Evolutionary conservation across 1,284 basidiomycete species (phyloP), one percentile per base, ranked within the genome.

Genomic region (Rhodotorula sp.): DNA sequence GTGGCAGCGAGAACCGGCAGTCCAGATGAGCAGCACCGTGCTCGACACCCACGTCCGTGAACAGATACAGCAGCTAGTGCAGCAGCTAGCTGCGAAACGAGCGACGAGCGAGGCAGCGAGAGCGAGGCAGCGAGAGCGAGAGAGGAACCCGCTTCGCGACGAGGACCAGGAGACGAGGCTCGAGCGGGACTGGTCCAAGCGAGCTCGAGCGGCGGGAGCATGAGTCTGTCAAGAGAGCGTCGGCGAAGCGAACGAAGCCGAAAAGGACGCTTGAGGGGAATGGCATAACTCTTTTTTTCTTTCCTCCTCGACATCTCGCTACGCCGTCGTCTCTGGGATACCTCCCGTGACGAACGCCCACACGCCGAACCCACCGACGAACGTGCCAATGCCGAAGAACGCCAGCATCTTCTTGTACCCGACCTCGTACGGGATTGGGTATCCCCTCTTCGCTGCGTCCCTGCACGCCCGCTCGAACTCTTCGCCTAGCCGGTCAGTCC

Each of bases 401-500:
- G 51, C 51, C 11, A 13, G 24, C 64, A 72, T 64, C 64, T 69
- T 69, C 52, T 62, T 68, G 57, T 56, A 68, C 56, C 74, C 74
- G 13, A 22, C n/a, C 64, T 75, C 74, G 34, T 64, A 52, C 49
- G 56, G 52, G 60, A 75, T 70, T 24, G 67, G 57, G 24, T 47
- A 54, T n/a, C 71, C 71, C 17, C 66, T 49, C n/a, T 30, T 32
- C 20, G 64, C 74, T 29, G 74, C 75, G 53, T 81, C 81, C 71
- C 86, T 83, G 66, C 91, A 81, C 4, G 86, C 84, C 8, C 74
- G 75, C 54, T 90, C 88, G 80, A 92, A 84, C 46, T 85, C 85
- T 54, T 84, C 78, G 2, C 86, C 88, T 85, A 94, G 88, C 6
- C 87, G 86, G 54, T 85, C 82, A 78, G 86, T 83, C 17, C 85